A percentile compares a stretch with the other conserved stretches of the same genome.
phyloP scores from a whole-genome alignment of 805 yeast genomes.

The Saturnispora saitoi region DNA sequence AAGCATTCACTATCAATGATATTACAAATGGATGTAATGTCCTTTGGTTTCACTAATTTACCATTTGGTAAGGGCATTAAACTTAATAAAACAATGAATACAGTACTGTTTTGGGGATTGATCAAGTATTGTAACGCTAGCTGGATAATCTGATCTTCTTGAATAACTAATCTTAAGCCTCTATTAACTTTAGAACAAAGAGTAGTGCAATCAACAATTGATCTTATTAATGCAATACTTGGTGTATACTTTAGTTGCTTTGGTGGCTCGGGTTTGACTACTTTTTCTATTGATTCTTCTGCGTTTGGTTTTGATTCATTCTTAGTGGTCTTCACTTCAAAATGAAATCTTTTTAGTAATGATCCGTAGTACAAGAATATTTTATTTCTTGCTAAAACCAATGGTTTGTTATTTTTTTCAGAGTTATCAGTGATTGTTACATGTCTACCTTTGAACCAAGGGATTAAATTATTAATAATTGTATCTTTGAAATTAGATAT shows the following conservation, averaged over 20 bases:
- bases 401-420: too few relatives aligned
- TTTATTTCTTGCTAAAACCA: not conserved
- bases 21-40: not conserved
- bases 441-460: not conserved
- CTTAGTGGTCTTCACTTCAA: not conserved
- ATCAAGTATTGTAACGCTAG: not conserved
- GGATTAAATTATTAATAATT: not conserved
- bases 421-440: conserved; percentile 1
- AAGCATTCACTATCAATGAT: not conserved
- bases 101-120: not conserved
- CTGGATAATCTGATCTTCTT: not conserved
- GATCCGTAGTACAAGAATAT: not conserved
- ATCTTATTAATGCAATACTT: conserved; percentile 1
- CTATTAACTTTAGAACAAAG: conserved; percentile 1
- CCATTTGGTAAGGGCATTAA: conserved; percentile 2
- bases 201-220: not conserved
- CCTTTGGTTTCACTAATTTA: not conserved
- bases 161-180: not conserved
- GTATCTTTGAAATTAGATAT: conserved; percentile 1
- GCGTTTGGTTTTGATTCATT: not conserved
- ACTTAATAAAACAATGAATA: not conserved
- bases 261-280: not conserved
- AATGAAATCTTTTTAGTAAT: not conserved
- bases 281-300: not conserved
- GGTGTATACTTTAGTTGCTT: not conserved